These are phyloP conservation scores for Recurvomyces mirabilis DNA, from an alignment of 495 filamentous ascomycete genomes.

Conservation along the genomic window DNA sequence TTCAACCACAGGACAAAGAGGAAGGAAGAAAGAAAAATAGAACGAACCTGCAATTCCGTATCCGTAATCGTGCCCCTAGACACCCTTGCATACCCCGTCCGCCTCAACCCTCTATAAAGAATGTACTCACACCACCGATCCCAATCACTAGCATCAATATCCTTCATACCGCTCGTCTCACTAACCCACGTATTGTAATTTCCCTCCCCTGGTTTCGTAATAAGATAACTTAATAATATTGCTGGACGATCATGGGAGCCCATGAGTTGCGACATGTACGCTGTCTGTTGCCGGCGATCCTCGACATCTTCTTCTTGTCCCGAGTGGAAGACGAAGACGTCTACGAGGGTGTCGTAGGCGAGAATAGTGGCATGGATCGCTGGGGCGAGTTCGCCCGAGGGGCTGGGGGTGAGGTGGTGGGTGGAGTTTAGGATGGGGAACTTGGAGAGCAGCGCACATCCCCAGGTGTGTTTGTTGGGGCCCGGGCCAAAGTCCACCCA, in stretches of 20 bases:
- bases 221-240: conserved; percentile 83
- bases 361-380: conserved; percentile 94
- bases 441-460: conserved; percentile 81
- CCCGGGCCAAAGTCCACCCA: conserved; percentile 96
- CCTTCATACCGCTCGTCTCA: conserved; percentile 77
- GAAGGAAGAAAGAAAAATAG: neutral
- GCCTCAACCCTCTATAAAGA: conserved; percentile 77
- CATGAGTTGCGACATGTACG: conserved; percentile 86
- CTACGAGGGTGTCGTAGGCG: conserved; percentile 77
- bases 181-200: conserved; percentile 98
- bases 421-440: conserved; percentile 97
- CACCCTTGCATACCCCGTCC: conserved; percentile 82
- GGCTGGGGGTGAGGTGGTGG: conserved; percentile 86
- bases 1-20: neutral
- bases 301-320: conserved; percentile 97
- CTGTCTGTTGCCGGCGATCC: conserved; percentile 76
- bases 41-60: conserved; percentile 79
- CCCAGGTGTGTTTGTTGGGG: conserved; percentile 99
- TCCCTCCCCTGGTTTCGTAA: conserved; percentile 78
- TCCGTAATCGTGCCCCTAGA: conserved; percentile 88
- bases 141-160: conserved; percentile 89
- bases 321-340: conserved; percentile 97
- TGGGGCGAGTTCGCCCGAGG: conserved; percentile 88
- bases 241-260: conserved; percentile 66
- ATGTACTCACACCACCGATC: conserved; percentile 99